A percentile compares a stretch with the other conserved stretches of the same genome.
Conservation (phyloP, 345 rosid species). For the Camelina hispida region DNA sequence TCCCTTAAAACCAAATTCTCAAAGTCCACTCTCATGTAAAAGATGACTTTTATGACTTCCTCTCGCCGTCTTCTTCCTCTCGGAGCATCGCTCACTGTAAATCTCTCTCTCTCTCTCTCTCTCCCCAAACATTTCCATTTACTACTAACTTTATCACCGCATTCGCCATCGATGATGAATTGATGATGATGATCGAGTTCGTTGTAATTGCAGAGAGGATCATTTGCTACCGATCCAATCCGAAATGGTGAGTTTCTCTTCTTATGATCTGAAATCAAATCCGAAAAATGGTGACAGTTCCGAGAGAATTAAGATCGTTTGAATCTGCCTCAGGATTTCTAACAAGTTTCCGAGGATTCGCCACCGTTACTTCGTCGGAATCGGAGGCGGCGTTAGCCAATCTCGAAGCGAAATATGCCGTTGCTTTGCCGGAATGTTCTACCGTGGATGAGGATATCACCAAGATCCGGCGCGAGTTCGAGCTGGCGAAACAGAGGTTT, state of each 20-base stretch:
- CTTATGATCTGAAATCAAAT: too few relatives aligned
- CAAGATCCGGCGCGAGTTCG: conserved; percentile 64
- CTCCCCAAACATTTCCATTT: conserved; percentile 2
- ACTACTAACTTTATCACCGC: not conserved
- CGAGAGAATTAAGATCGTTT: not conserved
- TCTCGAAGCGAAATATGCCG: conserved; percentile 46
- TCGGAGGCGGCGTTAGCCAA: conserved; percentile 39
- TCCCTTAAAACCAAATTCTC: not conserved
- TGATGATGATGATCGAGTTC: conserved; percentile 30
- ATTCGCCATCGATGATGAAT: conserved; percentile 5
- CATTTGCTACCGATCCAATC: conserved; percentile 36
- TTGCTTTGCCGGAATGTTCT: conserved; percentile 32
- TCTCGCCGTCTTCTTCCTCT: conserved; percentile 42
- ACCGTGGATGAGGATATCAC: conserved; percentile 52
- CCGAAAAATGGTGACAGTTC: too few relatives aligned
- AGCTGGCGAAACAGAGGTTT: conserved; percentile 74
- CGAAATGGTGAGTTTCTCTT: conserved; percentile 45
- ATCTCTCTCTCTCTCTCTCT: not conserved
- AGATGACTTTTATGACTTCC: conserved; percentile 2
- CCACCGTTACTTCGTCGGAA: conserved; percentile 40
- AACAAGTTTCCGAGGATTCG: conserved; percentile 40
- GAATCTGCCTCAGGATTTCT: conserved; percentile 37
- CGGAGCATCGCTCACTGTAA: conserved; percentile 41
- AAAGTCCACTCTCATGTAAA: too few relatives aligned
- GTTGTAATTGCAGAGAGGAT: conserved; percentile 52